Base-by-base conservation (phyloP, 441 rosid genomes). In the Euphorbia celastroides region DNA sequence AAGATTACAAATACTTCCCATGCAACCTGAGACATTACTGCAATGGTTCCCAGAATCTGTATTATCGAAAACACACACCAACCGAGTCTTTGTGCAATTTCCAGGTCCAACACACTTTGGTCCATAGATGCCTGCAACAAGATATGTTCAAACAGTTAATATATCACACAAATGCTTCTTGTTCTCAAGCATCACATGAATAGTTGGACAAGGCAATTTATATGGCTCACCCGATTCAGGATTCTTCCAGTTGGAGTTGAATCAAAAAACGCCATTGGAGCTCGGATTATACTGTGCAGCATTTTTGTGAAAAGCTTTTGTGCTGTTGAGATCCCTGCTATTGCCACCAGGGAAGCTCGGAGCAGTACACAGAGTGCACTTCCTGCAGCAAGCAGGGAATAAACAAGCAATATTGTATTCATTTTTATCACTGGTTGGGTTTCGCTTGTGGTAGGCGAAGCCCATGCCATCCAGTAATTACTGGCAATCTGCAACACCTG, bases 381-480 rank as follows among this genome's bases (percentile, higher is more conserved):
- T 64, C 83, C 91, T 42, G 83, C 84, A 48, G 95, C 81, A 54
- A 93, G 93, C 58, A 91, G 74, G 2, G 76, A 57, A 62, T 93
- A 93, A 64, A 91, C 90, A 66, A 84, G 86, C 70, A 93, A 71
- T 58, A 93, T 74, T 64, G 72, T 60, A 14, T 82, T 79, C 97
- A 91, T 89, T 48, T 79, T 72, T 16, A 82, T 25, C 55, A 38
- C 73, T 62, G 95, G 89, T 65, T 74, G 34, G 17, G 81, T 71
- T 16, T 91, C 87, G 41, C 78, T 76, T 51, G 92, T 82, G 28
- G 97, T 76, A 65, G 97, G 90, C 76, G 86, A 83, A 76, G 89
- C 77, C 98, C 98, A 92, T 41, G 99, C 96, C 94, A 94, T 92
- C 99, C 99, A 94, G 68, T 92, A 94, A 66, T 94, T 94, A 66